A percentile compares a stretch with the other conserved stretches of the same genome.
These are phyloP conservation scores for Conringia planisiliqua DNA, from an alignment of 345 rosid species.

Conservation along the genomic window DNA sequence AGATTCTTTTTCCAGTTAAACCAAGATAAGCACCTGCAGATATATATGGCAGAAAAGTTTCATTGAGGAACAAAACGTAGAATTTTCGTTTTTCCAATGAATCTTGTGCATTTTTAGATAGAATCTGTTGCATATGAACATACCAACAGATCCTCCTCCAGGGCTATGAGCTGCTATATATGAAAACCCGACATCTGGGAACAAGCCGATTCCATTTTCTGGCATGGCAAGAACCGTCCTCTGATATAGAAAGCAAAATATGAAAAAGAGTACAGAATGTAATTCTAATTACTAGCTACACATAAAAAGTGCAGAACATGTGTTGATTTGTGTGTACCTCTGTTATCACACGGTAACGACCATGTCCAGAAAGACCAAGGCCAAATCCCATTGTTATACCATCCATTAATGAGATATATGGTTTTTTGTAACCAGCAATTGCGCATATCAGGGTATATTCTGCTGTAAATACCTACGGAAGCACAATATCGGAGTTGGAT, in stretches of 20 bases:
- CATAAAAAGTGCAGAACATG: neutral
- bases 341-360: constrained; percentile 77
- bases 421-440: constrained; percentile 77
- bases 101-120: neutral
- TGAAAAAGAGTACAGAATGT: neutral
- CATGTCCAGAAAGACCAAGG: constrained; percentile 91
- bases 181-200: constrained; percentile 97
- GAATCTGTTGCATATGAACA: neutral
- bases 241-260: constrained; percentile 25
- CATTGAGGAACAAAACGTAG: no score
- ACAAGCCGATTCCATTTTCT: constrained; percentile 94
- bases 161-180: constrained; percentile 85
- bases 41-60: neutral
- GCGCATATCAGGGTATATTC: constrained; percentile 88
- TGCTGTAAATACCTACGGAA: constrained; percentile 68
- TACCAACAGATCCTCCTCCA: constrained; percentile 94
- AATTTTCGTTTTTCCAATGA: neutral
- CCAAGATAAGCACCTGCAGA: constrained; percentile 84
- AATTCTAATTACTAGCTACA: neutral
- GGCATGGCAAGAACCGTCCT: constrained; percentile 93
- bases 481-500: neutral
- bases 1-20: constrained; percentile 79
- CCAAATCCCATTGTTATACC: constrained; percentile 92
- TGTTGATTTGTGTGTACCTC: constrained; percentile 48
- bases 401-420: constrained; percentile 88